Percentiles rank a stretch among this genome's conserved stretches.
Conservation (phyloP, 768 basidiomycete genomes). For the Tricholoma sp. region DNA sequence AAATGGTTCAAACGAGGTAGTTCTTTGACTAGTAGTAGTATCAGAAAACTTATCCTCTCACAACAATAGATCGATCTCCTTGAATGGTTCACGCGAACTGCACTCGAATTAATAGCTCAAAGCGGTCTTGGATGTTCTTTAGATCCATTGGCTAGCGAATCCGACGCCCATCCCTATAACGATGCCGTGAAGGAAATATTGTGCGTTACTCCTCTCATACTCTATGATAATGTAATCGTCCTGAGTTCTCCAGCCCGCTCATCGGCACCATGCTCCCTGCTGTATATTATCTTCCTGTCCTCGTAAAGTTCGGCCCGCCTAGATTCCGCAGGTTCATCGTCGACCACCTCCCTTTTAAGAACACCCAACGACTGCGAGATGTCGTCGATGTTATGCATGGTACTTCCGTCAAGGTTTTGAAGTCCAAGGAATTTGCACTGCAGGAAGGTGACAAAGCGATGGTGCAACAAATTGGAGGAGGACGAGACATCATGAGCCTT, state of each 20-base stretch:
- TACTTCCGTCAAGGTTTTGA: constrained; percentile 26
- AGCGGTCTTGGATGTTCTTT: constrained; percentile 21
- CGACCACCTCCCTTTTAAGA: constrained; percentile 23
- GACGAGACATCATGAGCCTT: constrained; percentile 27
- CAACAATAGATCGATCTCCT: constrained; percentile 19
- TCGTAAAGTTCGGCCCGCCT: constrained; percentile 27
- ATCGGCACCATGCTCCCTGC: constrained; percentile 4
- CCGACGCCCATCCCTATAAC: constrained; percentile 22
- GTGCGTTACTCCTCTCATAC: constrained; percentile 10
- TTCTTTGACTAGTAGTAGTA: too few species aligned
- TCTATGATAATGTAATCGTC: too few species aligned
- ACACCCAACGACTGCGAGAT: constrained; percentile 12
- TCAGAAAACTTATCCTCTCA: background rate
- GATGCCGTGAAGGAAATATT: constrained; percentile 21
- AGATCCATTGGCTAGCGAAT: constrained; percentile 21
- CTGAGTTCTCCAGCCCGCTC: too few species aligned
- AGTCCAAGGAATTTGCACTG: constrained; percentile 29
- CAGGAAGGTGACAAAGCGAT: constrained; percentile 21
- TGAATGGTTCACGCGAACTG: constrained; percentile 21
- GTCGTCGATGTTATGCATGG: constrained; percentile 27
- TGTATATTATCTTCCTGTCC: constrained; percentile 17
- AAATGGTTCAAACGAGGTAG: too few species aligned
- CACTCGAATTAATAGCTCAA: too few species aligned
- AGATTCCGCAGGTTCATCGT: constrained; percentile 28
- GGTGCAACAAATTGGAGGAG: constrained; percentile 24